phyloP scores from a whole-genome alignment of 345 rosid species.

The Gossypium mustelinum region DNA sequence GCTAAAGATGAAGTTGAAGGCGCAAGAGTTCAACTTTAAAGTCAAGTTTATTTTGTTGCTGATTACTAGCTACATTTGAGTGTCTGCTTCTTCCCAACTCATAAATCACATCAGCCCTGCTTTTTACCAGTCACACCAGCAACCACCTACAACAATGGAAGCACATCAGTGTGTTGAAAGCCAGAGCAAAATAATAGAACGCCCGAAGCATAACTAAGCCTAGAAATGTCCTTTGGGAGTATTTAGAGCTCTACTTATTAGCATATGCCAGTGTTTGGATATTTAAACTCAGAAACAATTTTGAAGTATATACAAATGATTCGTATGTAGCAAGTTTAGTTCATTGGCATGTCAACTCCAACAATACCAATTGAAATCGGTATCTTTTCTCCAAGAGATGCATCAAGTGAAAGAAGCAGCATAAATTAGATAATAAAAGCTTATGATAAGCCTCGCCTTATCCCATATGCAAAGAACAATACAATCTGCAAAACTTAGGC shows the following conservation, averaged over 20 bases:
- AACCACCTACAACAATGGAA: conserved; percentile 51
- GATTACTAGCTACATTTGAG: conserved; percentile 15
- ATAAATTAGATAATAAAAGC: neutral
- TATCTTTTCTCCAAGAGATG: neutral
- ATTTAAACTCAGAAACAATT: neutral
- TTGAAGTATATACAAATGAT: neutral
- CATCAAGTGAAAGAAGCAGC: neutral
- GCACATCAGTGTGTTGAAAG: neutral
- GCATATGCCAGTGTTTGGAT: neutral
- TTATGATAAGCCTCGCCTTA: too few species aligned
- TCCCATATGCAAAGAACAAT: neutral
- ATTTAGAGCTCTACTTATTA: neutral
- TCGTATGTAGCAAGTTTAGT: neutral
- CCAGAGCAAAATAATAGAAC: neutral
- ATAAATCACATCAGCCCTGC: conserved; percentile 28
- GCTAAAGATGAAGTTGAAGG: conserved; percentile 12
- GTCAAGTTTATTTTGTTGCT: conserved; percentile 41
- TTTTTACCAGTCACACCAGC: conserved; percentile 86
- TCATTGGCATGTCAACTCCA: neutral
- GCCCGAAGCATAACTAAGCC: neutral
- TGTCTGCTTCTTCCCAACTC: conserved; percentile 5
- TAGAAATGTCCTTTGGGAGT: neutral
- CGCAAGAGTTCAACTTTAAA: conserved; percentile 13
- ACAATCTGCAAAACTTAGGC: neutral
- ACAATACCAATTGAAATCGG: neutral